Conservation (phyloP, 2,329 filamentous ascomycete genomes). For the Penicillium expansum region DNA sequence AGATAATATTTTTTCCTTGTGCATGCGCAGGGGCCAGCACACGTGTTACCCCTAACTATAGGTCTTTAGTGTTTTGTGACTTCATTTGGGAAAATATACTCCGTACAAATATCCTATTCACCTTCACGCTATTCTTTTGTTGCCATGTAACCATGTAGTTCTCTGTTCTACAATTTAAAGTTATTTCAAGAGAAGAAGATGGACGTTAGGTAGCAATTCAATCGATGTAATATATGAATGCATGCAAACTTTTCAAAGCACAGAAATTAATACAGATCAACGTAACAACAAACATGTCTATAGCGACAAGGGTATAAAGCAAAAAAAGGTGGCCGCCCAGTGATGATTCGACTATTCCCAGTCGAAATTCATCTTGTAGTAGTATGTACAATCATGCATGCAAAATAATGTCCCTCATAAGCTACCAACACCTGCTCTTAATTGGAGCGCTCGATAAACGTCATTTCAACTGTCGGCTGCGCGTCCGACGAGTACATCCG, state of each 20-base stretch:
- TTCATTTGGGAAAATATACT: neutral
- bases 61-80: neutral
- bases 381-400: neutral
- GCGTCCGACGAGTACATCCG: slow-evolving; percentile 8
- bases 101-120: neutral
- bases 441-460: slow-evolving; percentile 2
- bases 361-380: neutral
- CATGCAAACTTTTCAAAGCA: neutral
- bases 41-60: slow-evolving; percentile 6
- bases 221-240: neutral
- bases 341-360: neutral
- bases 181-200: neutral
- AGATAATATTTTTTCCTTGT: neutral
- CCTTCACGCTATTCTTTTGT: neutral
- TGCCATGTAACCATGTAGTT: neutral
- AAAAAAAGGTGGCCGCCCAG: neutral
- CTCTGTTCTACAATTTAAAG: no score
- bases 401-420: neutral
- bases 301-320: slow-evolving; percentile 7
- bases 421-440: neutral
- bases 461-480: slow-evolving; percentile 12
- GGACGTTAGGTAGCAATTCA: neutral
- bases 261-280: neutral
- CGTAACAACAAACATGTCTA: neutral
- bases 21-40: neutral